Base-by-base conservation (phyloP, 108 stramenopile genomes). In the Pelagomonas calceolata region DNA sequence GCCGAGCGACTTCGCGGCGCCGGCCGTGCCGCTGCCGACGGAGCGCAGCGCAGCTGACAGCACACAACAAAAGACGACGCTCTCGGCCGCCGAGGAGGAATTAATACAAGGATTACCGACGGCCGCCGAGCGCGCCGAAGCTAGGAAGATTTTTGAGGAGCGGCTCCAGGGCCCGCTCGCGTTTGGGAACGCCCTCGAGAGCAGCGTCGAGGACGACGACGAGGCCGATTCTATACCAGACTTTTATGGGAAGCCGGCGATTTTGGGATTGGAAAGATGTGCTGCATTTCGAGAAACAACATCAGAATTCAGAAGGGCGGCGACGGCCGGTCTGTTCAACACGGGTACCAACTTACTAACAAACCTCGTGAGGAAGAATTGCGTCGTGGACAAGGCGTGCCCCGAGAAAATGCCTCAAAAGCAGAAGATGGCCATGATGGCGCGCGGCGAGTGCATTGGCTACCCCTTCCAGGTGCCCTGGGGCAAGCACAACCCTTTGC, bases 401-500 rank as follows among this genome's bases (percentile, higher is more conserved):
- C 51, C 51, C 26, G 51, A 3, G 21, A 26, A 60, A 26, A 1
- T 4, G 26, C 21, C 21, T 4, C 51, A 16, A 26, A 60, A 60
- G 51, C 18, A 12, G 51, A 26, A 26, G 21, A 60, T 3, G 26
- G 51, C 18, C 21, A 26, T 26, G 51, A 60, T 60, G 51, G 51
- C 14, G 51, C 51, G 51, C 51, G 0, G 26, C 21, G 51, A 60
- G 51, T 60, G 51, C 51, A 60, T 60, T 26, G 51, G 51, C 14
- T 60, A 60, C 51, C 51, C 51, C 30, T 67, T 51, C 43, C 84
- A 87, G 79, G 88, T 87, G 32, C 90, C 90, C 0, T 93, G 92
- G 92, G 89, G 90, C n/a, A 90, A 93, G 71, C 92, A 93, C 72
- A 87, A 85, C 63, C 92, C 88, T 12, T 70, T 84, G 17, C 63